Evolutionary conservation across 2,329 filamentous ascomycete species (phyloP).

Genomic region (Fusarium paranaense): DNA sequence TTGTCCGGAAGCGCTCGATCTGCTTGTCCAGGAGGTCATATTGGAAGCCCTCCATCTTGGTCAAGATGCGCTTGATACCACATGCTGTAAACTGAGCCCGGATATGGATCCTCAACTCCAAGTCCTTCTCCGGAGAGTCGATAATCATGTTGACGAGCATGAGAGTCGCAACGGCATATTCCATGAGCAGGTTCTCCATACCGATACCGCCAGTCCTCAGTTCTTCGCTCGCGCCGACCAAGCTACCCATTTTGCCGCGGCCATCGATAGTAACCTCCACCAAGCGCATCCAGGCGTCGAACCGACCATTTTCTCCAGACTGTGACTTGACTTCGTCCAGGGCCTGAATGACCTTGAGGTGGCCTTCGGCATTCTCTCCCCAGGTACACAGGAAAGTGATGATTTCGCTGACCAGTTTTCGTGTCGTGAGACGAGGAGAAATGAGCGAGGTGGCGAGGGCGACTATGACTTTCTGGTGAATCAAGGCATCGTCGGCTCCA

Average conservation of each 20-base stretch:
- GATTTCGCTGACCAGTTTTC: conserved; percentile 96
- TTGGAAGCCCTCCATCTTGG: conserved; percentile 98
- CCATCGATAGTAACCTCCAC: conserved; percentile 98
- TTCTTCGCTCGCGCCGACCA: conserved; percentile 97
- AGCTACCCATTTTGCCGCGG: conserved; percentile 97
- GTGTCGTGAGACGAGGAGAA: conserved; percentile 88
- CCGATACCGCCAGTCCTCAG: conserved; percentile 95
- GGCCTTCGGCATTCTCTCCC: conserved; percentile 84
- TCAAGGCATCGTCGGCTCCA: conserved; percentile 93
- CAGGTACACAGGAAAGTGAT: conserved; percentile 96
- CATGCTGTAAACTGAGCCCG: conserved; percentile 95
- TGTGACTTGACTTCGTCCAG: conserved; percentile 91
- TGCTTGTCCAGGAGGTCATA: conserved; percentile 99
- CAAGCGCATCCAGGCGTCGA: conserved; percentile 98
- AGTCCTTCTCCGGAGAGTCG: conserved; percentile 87
- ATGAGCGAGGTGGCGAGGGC: conserved; percentile 88
- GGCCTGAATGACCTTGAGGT: conserved; percentile 92
- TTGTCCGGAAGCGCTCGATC: conserved; percentile 90
- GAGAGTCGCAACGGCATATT: conserved; percentile 95
- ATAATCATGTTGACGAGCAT: conserved; percentile 97
- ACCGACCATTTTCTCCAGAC: conserved; percentile 91
- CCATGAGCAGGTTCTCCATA: conserved; percentile 99
- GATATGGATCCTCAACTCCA: conserved; percentile 93
- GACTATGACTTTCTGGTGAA: conserved; percentile 89
- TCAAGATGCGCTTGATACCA: conserved; percentile 92